Evolutionary conservation across 768 basidiomycete species (phyloP).

Genomic region (Phanerochaete sordida): DNA sequence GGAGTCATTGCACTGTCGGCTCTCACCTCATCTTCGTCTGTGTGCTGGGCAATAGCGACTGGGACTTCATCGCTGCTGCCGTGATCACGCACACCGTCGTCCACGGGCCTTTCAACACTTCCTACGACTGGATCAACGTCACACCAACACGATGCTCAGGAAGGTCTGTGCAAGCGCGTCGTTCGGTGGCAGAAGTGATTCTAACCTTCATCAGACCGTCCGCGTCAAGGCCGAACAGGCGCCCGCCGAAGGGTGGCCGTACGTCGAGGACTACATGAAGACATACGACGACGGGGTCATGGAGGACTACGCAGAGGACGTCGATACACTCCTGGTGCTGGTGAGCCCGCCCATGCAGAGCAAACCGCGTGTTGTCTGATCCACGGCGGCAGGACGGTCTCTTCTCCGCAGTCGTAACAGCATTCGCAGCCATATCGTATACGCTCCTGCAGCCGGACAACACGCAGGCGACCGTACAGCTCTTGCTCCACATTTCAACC

Average conservation of each 20-base stretch:
- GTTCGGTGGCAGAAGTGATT: too few relatives aligned
- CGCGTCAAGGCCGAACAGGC: too few relatives aligned
- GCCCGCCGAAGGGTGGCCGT: conserved; percentile 1
- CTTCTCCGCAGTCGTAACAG: conserved; percentile 7
- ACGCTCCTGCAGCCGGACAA: neutral
- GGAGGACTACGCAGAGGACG: conserved; percentile 3
- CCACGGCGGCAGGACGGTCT: conserved; percentile 20
- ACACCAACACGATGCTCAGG: too few relatives aligned
- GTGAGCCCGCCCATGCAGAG: neutral
- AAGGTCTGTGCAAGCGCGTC: too few relatives aligned
- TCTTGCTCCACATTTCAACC: neutral
- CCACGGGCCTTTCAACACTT: too few relatives aligned
- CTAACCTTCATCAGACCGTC: too few relatives aligned
- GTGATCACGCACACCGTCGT: too few relatives aligned
- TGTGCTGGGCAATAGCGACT: too few relatives aligned
- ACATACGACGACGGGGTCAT: conserved; percentile 1
- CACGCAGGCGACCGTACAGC: conserved; percentile 15
- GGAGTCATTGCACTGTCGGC: too few relatives aligned
- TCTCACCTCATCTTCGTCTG: too few relatives aligned
- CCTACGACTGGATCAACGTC: too few relatives aligned
- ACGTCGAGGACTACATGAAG: conserved; percentile 3
- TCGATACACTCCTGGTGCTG: conserved; percentile 5
- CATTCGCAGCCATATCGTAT: neutral
- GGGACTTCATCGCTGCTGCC: too few relatives aligned
- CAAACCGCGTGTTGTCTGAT: conserved; percentile 9